Conservation (phyloP, 2,329 filamentous ascomycete species). For the Venturia nashicola region DNA sequence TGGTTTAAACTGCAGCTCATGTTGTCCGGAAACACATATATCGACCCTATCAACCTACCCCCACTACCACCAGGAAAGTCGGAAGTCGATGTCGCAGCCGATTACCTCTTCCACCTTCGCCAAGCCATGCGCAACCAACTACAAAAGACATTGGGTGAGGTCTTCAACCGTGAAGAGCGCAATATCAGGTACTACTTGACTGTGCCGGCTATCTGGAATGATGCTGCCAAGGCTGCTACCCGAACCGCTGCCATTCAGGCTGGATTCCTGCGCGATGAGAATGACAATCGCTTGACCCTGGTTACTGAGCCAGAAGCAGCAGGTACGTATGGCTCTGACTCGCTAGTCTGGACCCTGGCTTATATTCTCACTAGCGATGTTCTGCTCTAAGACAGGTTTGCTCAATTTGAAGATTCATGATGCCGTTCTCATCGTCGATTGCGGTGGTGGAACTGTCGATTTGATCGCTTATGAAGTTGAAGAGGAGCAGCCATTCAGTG, state of each 20-base stretch:
- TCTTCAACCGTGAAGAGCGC: conserved; percentile 94
- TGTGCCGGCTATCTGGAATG: conserved; percentile 99
- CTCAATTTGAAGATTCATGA: conserved; percentile 97
- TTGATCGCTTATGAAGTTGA: conserved; percentile 98
- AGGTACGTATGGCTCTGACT: conserved; percentile 31
- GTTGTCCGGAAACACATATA: conserved; percentile 97
- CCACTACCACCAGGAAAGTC: conserved; percentile 96
- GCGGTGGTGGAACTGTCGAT: conserved; percentile 96
- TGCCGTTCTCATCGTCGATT: conserved; percentile 96
- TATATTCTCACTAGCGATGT: conserved; percentile 39
- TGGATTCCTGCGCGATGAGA: conserved; percentile 91
- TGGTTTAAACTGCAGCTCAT: conserved; percentile 99
- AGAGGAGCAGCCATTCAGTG: conserved; percentile 92
- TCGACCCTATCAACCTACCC: conserved; percentile 96
- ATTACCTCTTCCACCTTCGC: conserved; percentile 95
- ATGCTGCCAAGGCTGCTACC: conserved; percentile 93
- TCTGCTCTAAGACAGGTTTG: conserved; percentile 93
- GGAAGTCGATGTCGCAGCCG: conserved; percentile 97
- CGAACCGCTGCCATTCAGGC: conserved; percentile 93
- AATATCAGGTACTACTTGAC: conserved; percentile 98
- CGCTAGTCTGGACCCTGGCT: not conserved
- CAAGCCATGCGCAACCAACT: conserved; percentile 93
- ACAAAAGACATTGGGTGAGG: conserved; percentile 91
- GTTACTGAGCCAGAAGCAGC: conserved; percentile 96
- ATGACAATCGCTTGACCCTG: conserved; percentile 88